Evolutionary conservation across 768 basidiomycete species (phyloP).

Genomic region (Pleurotus giganteus): DNA sequence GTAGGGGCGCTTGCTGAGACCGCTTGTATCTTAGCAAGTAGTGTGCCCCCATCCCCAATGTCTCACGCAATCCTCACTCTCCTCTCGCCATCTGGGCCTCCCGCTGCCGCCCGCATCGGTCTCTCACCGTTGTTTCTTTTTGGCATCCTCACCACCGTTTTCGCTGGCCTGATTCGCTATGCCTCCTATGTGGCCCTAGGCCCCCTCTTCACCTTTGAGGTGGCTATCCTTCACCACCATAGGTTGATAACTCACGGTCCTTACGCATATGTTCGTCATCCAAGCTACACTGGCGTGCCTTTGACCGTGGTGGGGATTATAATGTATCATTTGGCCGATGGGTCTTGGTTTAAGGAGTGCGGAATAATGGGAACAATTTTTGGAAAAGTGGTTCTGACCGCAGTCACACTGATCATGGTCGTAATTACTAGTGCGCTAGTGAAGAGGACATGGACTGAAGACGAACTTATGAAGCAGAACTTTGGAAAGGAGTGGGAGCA

Average conservation of each 20-base stretch:
- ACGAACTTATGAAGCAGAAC: constrained; percentile 34
- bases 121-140: constrained; percentile 30
- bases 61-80: constrained; percentile 25
- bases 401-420: constrained; percentile 27
- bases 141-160: constrained; percentile 34
- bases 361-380: constrained; percentile 31
- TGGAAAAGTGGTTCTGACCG: constrained; percentile 25
- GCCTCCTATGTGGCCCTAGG: constrained; percentile 47
- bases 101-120: constrained; percentile 22
- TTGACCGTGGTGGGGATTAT: constrained; percentile 31
- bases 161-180: constrained; percentile 41
- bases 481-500: constrained; percentile 42
- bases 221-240: constrained; percentile 46
- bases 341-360: constrained; percentile 45
- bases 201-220: constrained; percentile 48
- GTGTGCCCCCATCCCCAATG: constrained; percentile 17
- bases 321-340: constrained; percentile 33
- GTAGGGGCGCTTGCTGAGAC: constrained; percentile 34
- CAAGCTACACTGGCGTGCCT: constrained; percentile 46
- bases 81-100: constrained; percentile 16
- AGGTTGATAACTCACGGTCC: constrained; percentile 46
- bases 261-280: constrained; percentile 47
- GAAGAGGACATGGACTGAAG: constrained; percentile 43
- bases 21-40: constrained; percentile 31
- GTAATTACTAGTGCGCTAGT: constrained; percentile 33